Evolutionary conservation across 2,329 filamentous ascomycete genomes (phyloP).

Genomic region (Onygena corvina): DNA sequence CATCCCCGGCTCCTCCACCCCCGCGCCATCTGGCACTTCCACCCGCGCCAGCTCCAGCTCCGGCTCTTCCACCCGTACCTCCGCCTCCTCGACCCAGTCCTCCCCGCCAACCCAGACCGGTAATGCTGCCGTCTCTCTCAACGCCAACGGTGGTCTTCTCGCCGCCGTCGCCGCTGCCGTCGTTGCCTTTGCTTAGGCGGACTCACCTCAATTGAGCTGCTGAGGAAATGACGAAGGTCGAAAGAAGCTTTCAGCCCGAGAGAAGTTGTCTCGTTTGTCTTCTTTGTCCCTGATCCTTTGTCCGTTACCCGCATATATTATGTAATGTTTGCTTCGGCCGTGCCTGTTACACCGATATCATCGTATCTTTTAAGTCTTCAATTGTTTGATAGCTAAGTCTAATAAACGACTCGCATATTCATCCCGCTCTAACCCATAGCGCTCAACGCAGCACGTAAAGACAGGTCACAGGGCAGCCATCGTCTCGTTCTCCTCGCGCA

Average conservation of each 20-base stretch:
- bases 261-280: neutral
- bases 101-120: conserved; percentile 12
- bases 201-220: too few relatives aligned
- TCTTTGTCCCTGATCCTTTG: neutral
- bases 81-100: neutral
- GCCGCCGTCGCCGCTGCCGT: conserved; percentile 13
- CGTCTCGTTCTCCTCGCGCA: neutral
- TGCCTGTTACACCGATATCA: neutral
- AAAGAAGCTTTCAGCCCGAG: too few relatives aligned
- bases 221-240: too few relatives aligned
- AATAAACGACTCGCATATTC: too few relatives aligned
- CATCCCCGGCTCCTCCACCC: conserved; percentile 19
- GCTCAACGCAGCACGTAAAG: too few relatives aligned
- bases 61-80: neutral
- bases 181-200: conserved; percentile 10
- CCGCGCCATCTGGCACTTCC: conserved; percentile 9
- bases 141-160: conserved; percentile 14
- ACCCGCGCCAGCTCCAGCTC: neutral
- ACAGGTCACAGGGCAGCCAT: neutral
- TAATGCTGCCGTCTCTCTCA: conserved; percentile 16
- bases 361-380: too few relatives aligned
- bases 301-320: conserved; percentile 1
- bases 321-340: neutral
- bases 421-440: too few relatives aligned
- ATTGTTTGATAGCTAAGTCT: too few relatives aligned